Base-by-base conservation (phyloP, 1,284 basidiomycete species). In the Rhodotorula mucilaginosa region DNA sequence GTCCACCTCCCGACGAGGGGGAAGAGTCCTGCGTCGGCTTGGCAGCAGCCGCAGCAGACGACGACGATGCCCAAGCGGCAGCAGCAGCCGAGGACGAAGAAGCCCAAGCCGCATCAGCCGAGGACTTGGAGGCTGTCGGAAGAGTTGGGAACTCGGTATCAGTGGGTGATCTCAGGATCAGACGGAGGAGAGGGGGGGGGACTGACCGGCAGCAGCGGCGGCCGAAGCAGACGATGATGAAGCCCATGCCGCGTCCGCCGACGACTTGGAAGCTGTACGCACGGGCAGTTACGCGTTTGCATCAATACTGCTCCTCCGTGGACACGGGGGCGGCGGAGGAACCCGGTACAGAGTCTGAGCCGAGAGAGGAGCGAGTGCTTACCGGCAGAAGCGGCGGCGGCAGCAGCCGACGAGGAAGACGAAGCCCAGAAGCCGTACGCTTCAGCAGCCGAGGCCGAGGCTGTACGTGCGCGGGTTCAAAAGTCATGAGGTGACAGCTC, bases 61-160 rank as follows among this genome's bases (percentile, higher is more conserved):
- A 63, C 4, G 52, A 56, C 3, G 61, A 39, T 10, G 62, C 62
- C 62, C 65, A 67, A 10, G 69, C 60, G 3, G 65, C 51, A 10
- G 59, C 49, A 4, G 59, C 44, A 12, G 68, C 39, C 34, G 61
- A 63, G 26, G 62, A 63, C 5, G 52, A 56, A 1, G 61, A 39
- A 18, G 62, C 62, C 62, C 65, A 67, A 10, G 69, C 69, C 13
- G 69, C 69, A 47, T 71, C 69, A 18, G 69, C 69, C n/a, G 67
- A 44, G 23, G 67, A 44, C 47, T 61, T 62, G 19, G 67, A 68
- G 29, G 65, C 65, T 57, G 47, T 18, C 34, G 34, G 34, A 5
- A 4, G 34, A 7, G 34, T 34, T 7, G 34, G 7, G 34, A 34
- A 7, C 1, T 34, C 5, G 5, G 7, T 34, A 2, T 34, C 34